Evolutionary conservation across 352 stramenopile genomes (phyloP).

Genomic region (Globisporangium yorkense): DNA sequence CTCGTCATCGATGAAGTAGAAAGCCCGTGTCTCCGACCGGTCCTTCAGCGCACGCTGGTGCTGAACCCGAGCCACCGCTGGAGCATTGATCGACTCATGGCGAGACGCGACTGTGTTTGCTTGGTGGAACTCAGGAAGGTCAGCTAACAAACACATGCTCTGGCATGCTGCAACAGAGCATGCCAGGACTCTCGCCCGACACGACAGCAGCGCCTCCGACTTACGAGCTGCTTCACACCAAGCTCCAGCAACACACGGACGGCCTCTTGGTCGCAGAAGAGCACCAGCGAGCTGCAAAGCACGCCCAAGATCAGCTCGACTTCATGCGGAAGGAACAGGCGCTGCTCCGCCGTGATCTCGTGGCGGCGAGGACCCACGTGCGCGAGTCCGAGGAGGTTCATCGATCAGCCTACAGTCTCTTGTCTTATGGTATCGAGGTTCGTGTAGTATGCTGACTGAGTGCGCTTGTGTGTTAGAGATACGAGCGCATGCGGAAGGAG

Average conservation of each 20-base stretch:
- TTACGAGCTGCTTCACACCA: slow-evolving; percentile 15
- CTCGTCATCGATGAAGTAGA: slow-evolving; percentile 25
- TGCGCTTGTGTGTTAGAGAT: slow-evolving; percentile 7
- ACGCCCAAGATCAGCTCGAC: slow-evolving; percentile 51
- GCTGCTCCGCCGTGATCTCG: slow-evolving; percentile 29
- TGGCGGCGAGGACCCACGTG: slow-evolving; percentile 43
- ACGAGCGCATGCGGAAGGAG: slow-evolving; percentile 20
- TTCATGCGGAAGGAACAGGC: slow-evolving; percentile 65
- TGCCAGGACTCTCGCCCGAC: background rate
- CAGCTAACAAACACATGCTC: background rate
- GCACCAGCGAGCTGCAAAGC: slow-evolving; percentile 30
- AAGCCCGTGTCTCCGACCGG: slow-evolving; percentile 20
- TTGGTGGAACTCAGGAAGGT: background rate
- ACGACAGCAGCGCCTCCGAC: background rate
- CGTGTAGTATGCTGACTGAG: background rate
- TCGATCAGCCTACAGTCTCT: background rate
- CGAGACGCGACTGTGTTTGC: background rate
- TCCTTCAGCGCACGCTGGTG: slow-evolving; percentile 41
- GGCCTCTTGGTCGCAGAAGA: slow-evolving; percentile 24
- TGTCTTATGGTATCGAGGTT: background rate
- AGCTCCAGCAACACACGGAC: slow-evolving; percentile 20
- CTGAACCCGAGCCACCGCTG: slow-evolving; percentile 43
- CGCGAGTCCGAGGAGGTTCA: slow-evolving; percentile 40
- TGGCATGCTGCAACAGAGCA: background rate
- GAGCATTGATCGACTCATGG: slow-evolving; percentile 39